Conservation (phyloP, 371 early-diverging fungal genomes). For the Nosema muscidifuracis region DNA sequence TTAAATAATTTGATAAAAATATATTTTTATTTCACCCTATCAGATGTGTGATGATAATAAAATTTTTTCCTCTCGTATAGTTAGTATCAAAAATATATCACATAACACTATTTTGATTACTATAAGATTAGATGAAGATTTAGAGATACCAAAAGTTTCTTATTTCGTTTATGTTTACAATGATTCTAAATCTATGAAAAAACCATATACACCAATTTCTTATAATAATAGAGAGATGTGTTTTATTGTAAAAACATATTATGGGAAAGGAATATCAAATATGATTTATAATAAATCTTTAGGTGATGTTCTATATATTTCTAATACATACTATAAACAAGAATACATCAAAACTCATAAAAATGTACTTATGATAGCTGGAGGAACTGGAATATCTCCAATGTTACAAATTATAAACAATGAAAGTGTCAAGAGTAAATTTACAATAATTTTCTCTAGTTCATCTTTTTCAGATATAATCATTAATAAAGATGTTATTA, state of each 20-base stretch:
- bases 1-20: no score
- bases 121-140: no score
- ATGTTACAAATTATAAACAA: constrained; percentile 69
- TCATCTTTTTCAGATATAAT: constrained; percentile 74
- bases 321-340: constrained; percentile 3
- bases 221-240: background rate
- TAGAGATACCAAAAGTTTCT: background rate
- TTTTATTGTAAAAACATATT: constrained; percentile 41
- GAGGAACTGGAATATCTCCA: constrained; percentile 86
- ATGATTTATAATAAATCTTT: background rate
- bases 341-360: constrained; percentile 52
- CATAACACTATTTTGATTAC: background rate
- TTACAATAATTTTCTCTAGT: constrained; percentile 77
- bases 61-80: no score
- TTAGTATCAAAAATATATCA: constrained; percentile 8
- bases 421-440: constrained; percentile 69
- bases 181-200: background rate
- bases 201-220: constrained; percentile 41
- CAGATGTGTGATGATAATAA: no score
- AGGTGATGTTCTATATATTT: constrained; percentile 19
- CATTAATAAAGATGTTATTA: constrained; percentile 70
- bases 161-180: constrained; percentile 10
- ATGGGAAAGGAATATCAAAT: constrained; percentile 15
- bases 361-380: constrained; percentile 78
- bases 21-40: no score